Conservation (phyloP, 345 rosid species). For the Eucalyptus globulus region DNA sequence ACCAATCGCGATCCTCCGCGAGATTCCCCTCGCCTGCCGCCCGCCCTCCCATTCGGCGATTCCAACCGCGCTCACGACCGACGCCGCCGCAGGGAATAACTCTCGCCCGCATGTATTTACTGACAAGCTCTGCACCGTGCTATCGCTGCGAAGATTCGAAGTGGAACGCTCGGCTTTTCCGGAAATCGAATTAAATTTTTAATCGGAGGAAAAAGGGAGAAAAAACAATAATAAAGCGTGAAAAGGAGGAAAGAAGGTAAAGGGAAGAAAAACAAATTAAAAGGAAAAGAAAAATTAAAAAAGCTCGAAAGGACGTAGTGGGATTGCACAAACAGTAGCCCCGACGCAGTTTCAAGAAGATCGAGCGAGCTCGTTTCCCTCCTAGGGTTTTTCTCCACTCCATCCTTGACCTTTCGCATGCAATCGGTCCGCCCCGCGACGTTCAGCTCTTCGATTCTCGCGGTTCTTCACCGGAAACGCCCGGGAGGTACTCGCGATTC, state of each 20-base stretch:
- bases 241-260: not conserved
- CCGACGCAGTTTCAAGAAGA: not conserved
- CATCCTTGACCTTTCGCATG: not conserved
- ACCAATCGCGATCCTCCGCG: not conserved
- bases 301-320: not conserved
- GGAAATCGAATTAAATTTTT: not conserved
- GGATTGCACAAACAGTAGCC: not conserved
- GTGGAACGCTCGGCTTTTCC: not conserved
- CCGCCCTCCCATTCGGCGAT: not conserved
- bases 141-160: not conserved
- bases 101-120: not conserved
- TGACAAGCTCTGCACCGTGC: not conserved
- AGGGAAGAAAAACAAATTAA: not conserved
- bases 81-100: not conserved
- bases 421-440: not conserved
- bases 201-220: not conserved
- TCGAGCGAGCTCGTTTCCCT: not conserved
- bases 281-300: not conserved
- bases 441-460: not conserved
- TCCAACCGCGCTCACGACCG: not conserved
- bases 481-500: not conserved
- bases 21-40: not conserved
- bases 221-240: not conserved
- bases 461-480: not conserved
- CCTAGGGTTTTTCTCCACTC: not conserved